phyloP scores from a whole-genome alignment of 176 grass and related monocot genomes.

The Eleusine indica region DNA sequence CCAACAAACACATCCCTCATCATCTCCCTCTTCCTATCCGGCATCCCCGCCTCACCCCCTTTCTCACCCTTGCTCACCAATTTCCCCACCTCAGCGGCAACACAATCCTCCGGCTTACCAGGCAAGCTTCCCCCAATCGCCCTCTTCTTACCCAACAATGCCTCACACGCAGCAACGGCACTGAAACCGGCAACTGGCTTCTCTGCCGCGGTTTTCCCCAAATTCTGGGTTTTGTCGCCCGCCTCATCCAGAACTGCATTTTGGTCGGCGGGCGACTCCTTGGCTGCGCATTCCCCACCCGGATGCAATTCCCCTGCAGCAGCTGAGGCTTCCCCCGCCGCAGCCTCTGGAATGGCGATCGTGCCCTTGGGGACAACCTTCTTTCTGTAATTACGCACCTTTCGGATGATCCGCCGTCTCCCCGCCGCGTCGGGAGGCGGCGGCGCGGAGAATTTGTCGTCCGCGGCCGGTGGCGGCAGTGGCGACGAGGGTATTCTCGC shows the following conservation, averaged over 20 bases:
- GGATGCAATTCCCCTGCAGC: neutral
- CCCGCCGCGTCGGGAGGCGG: neutral
- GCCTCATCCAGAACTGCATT: neutral
- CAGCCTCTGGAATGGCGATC: slow-evolving; percentile 30
- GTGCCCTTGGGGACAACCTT: slow-evolving; percentile 52
- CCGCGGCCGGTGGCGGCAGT: neutral
- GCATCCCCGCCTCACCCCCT: slow-evolving; percentile 31
- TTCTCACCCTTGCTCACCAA: neutral
- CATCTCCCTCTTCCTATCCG: slow-evolving; percentile 52
- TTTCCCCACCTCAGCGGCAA: neutral
- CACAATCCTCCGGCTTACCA: neutral
- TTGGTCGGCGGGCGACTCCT: neutral
- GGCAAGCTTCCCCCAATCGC: neutral
- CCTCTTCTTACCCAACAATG: neutral
- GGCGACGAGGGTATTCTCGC: neutral
- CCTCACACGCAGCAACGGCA: neutral
- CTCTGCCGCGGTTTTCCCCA: neutral
- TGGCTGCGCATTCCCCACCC: neutral
- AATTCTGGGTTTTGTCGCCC: neutral
- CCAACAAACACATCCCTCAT: slow-evolving; percentile 74
- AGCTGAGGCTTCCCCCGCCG: neutral
- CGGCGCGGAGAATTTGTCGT: neutral
- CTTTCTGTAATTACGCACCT: slow-evolving; percentile 35
- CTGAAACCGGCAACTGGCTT: slow-evolving; percentile 11
- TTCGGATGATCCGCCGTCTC: slow-evolving; percentile 1